A percentile compares a stretch with the other conserved stretches of the same genome.
Evolutionary conservation across 1,284 basidiomycete species (phyloP).

Genomic region (Boletus smithii): DNA sequence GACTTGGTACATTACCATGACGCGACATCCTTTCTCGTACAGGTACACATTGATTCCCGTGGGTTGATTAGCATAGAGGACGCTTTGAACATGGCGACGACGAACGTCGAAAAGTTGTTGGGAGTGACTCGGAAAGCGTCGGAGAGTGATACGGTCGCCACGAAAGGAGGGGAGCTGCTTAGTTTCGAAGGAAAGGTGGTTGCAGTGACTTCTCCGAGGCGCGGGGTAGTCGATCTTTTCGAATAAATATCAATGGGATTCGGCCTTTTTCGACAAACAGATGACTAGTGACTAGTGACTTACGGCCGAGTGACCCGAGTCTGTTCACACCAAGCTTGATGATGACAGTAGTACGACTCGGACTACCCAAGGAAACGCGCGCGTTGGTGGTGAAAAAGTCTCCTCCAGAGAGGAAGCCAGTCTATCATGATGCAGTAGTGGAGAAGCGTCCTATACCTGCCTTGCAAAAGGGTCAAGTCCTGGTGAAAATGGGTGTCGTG

Average conservation of each 20-base stretch:
- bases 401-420: conserved; percentile 29
- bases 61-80: conserved; percentile 26
- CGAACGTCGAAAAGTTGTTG: conserved; percentile 51
- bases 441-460: conserved; percentile 45
- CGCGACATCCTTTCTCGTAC: background rate
- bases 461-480: conserved; percentile 54
- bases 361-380: conserved; percentile 35
- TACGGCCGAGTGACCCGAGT: too few relatives aligned
- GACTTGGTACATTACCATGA: background rate
- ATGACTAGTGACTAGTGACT: too few relatives aligned
- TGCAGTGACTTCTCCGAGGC: conserved; percentile 40
- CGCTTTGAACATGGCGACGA: conserved; percentile 26
- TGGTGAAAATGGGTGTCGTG: conserved; percentile 65
- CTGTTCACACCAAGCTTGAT: background rate
- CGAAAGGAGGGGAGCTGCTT: conserved; percentile 40
- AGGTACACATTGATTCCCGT: conserved; percentile 22
- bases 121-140: conserved; percentile 36
- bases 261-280: too few relatives aligned
- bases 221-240: conserved; percentile 32
- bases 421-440: conserved; percentile 53
- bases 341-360: conserved; percentile 15
- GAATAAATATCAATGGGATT: conserved; percentile 1
- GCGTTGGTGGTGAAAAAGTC: conserved; percentile 44
- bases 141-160: conserved; percentile 50
- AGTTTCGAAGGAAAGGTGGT: conserved; percentile 48